phyloP scores from a whole-genome alignment of 441 rosid species.

The Eruca vesicaria region DNA sequence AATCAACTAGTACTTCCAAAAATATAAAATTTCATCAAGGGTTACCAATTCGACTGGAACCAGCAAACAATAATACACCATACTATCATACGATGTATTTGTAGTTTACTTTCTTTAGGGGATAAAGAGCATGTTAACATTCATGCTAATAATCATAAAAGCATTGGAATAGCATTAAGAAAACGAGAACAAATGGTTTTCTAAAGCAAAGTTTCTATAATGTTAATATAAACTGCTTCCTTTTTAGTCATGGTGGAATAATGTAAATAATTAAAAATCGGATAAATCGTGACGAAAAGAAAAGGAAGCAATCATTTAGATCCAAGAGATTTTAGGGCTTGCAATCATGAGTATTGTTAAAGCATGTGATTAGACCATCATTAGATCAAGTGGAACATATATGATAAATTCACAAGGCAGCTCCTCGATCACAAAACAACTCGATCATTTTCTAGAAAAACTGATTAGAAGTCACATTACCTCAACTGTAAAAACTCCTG shows the following conservation, averaged over 20 bases:
- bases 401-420: not conserved
- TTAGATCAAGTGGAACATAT: constrained; percentile 27
- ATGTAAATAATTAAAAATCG: not conserved
- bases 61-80: not conserved
- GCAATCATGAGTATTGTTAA: constrained; percentile 33
- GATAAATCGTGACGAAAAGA: constrained; percentile 9
- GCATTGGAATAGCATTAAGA: constrained; percentile 5
- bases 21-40: not conserved
- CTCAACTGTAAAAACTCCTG: too few relatives aligned
- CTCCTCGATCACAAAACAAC: not conserved
- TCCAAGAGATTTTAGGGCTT: constrained; percentile 23
- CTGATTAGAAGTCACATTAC: too few relatives aligned
- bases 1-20: not conserved
- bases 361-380: constrained; percentile 42
- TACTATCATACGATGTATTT: not conserved
- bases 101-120: not conserved
- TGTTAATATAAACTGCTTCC: constrained; percentile 3
- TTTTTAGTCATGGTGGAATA: constrained; percentile 22
- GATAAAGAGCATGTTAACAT: constrained; percentile 31
- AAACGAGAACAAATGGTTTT: not conserved
- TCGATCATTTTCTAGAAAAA: not conserved
- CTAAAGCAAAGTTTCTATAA: constrained; percentile 2
- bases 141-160: constrained; percentile 37
- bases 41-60: not conserved
- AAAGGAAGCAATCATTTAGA: constrained; percentile 22